Percentiles rank a stretch among this genome's conserved stretches.
phyloP scores from a whole-genome alignment of 768 basidiomycete species.

The Sporobolomyces roseus region DNA sequence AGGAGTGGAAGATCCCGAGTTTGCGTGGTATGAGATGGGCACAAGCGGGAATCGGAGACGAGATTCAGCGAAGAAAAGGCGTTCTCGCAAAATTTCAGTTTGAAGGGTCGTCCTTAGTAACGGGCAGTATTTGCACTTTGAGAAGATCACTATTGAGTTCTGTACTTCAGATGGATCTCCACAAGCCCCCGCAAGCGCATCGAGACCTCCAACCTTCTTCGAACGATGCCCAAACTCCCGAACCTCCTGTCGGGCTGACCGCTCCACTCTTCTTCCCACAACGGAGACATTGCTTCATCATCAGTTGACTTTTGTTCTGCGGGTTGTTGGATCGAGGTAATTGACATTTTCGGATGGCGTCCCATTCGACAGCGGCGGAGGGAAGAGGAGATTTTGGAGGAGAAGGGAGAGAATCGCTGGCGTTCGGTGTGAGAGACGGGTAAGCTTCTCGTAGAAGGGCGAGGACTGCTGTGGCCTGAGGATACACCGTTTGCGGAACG shows the following conservation, averaged over 20 bases:
- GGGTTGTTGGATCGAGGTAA: background rate
- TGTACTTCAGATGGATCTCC: slow-evolving; percentile 1
- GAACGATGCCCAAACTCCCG: slow-evolving; percentile 2
- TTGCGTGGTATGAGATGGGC: background rate
- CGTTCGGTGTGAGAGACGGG: background rate
- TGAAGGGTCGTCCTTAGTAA: background rate
- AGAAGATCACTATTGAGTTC: background rate
- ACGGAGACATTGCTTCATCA: slow-evolving; percentile 10
- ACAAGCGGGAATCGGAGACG: background rate
- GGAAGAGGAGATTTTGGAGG: background rate
- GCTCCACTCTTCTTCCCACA: slow-evolving; percentile 16
- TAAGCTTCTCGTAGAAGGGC: background rate
- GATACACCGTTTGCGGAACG: background rate
- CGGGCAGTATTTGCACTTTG: background rate
- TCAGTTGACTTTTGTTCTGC: background rate
- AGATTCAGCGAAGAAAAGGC: background rate
- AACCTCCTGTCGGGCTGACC: background rate
- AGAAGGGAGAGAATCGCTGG: slow-evolving; percentile 1
- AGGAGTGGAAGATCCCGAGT: background rate
- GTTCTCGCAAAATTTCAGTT: background rate
- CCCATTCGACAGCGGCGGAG: background rate
- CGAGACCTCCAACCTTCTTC: slow-evolving; percentile 8
- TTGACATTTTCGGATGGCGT: slow-evolving; percentile 5
- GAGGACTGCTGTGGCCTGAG: background rate
- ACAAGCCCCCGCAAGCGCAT: slow-evolving; percentile 10